Conservation (phyloP, 148 eudicot species). For the Cornus controversa region DNA sequence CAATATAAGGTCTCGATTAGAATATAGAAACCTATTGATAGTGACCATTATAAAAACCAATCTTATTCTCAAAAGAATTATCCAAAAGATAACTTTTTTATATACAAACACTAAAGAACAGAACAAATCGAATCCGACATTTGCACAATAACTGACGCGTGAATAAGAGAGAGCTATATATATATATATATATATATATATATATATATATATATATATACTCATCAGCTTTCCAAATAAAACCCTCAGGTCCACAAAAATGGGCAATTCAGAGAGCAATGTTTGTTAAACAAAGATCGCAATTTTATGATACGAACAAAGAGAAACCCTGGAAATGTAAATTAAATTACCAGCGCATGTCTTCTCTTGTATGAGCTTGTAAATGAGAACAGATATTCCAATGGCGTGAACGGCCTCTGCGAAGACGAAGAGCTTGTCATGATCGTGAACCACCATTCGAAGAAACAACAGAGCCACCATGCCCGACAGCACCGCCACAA, state of each 20-base stretch:
- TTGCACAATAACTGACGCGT: neutral
- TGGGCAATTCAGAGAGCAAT: neutral
- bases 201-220: too few relatives aligned
- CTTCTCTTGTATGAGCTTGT: constrained; percentile 56
- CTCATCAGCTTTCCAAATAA: neutral
- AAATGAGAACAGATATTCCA: constrained; percentile 54
- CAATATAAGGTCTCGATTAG: neutral
- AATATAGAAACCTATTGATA: neutral
- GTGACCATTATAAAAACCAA: neutral
- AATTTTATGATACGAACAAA: too few relatives aligned
- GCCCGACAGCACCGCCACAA: constrained; percentile 38
- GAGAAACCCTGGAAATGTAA: too few relatives aligned
- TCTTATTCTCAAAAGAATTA: neutral
- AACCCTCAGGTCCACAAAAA: too few relatives aligned
- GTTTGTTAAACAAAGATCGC: too few relatives aligned
- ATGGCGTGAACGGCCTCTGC: constrained; percentile 70
- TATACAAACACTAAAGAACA: too few relatives aligned
- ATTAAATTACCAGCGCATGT: constrained; percentile 52
- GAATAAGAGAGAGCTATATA: too few relatives aligned
- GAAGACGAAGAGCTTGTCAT: constrained; percentile 60
- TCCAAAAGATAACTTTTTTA: neutral
- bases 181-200: too few relatives aligned
- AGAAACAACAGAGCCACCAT: constrained; percentile 43
- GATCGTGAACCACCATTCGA: constrained; percentile 51
- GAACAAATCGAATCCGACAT: neutral